Evolutionary conservation across 306 rosid species (phyloP), one percentile per base, ranked within the genome.

Genomic region (Trifolium repens): DNA sequence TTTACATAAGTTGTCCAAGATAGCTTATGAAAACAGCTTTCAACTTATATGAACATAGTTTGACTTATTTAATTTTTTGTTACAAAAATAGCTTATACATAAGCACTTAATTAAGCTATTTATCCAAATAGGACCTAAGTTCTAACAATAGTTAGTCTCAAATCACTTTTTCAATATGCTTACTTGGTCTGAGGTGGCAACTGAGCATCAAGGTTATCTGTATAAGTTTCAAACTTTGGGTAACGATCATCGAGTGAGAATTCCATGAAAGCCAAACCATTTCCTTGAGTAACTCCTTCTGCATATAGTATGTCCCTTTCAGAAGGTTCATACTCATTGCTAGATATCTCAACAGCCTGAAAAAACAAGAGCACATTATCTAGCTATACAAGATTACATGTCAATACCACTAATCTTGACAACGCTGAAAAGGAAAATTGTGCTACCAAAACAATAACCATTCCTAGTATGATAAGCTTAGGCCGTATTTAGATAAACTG

Each of bases 261-360:
- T 76, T 92, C 99, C 78, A 92, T 92, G 91, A 91, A 90, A 84
- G 99, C 97, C 83, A 96, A 87, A 26, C 99, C 99, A 80, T 88
- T 96, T 71, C 96, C 99, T 78, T 88, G 99, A 77, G 98, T 89
- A 74, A 92, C 99, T 72, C 99, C 99, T 88, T 96, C 99, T 62
- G 99, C 99, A 73, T 90, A 92, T 37, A 96, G 75, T 57, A 96
- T 92, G 84, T 96, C 99, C 72, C 91, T 78, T 71, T 96, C 99
- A 4, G 93, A 89, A 80, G 99, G 99, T 85, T 92, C 98, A 22
- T 96, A 96, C 83, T 96, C 98, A 67, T 96, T 90, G 88, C 98
- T 89, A 69, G 99, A 96, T 64, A 96, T 86, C 87, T 96, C 99
- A 50, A 96, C 96, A 44, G 97, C 99, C 99, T 96, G 85, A 54